Evolutionary conservation across 345 rosid species (phyloP), one percentile per base, ranked within the genome.

Genomic region (Rhizophora apiculata): DNA sequence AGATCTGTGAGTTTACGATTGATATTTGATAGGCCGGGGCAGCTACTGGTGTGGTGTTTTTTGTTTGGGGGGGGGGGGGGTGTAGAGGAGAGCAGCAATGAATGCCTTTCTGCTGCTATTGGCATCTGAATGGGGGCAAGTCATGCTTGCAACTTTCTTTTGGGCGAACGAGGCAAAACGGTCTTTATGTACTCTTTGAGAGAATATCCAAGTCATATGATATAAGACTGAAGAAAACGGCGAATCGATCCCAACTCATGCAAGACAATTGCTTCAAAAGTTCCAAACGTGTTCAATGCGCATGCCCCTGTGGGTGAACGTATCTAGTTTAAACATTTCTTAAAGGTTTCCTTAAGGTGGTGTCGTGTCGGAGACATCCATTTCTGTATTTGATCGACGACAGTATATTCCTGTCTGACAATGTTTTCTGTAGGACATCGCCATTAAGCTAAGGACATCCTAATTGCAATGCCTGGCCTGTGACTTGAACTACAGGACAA

Each of bases 401-500:
- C 74, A 61, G n/a, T 18, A 59, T 56, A 54, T 61, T 73, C 77
- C 78, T 66, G 73, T 79, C 70, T 36, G 65, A 72, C 64, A 51
- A 65, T 66, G 58, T 56, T 52, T 60, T 70, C 39, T 67, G 69
- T 51, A 76, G 70, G 75, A 76, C 81, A 72, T 62, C 78, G 73
- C 71, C 66, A 74, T 67, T 65, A 76, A 75, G 85, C 82, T 73
- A 74, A 78, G 79, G 56, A 74, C 58, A 64, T 53, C 74, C 69
- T 69, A 61, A 72, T 31, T 63, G 61, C 60, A 60, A 78, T 51
- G 61, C 79, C 67, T 74, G 69, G 77, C 62, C 81, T 67, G 65
- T 84, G 39, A 74, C 81, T 80, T 80, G 79, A 68, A 74, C 82
- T 36, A 72, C 82, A 82, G 81, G 79, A n/a, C 72, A 85, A 80